Evolutionary conservation across 768 basidiomycete species (phyloP), one percentile per base, ranked within the genome.

Genomic region (Trametes cubensis): DNA sequence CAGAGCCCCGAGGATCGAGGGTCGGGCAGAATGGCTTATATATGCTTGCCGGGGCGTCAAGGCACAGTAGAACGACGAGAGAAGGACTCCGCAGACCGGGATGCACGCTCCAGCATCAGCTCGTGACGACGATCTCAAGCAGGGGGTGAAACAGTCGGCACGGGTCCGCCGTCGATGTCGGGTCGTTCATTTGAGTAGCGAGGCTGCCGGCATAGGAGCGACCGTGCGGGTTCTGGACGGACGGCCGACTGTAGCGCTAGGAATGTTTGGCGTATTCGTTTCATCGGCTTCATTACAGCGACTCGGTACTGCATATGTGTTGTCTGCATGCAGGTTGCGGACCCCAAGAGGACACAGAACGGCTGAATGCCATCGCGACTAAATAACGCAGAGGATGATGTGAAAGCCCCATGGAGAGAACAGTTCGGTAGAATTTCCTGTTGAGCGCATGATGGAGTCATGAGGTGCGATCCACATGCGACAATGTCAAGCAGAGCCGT

Each of bases 401-500:
- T 4, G 28, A 28, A 28, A 4, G 34, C 34, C 34, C 18, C 20
- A 7, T 26, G 48, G 10, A 4, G 48, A 40, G 40, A 51, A 11
- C 25, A 58, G 15, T 39, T 53, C 59, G 59, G 59, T 14, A 50
- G 57, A 58, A 58, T 48, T 21, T 26, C 23, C 23, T 4, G 28
- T 42, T 34, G 44, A 17, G 51, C 60, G 46, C 53, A 54, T 61
- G 60, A 55, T 50, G 50, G 25, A 41, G 47, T 61, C 60, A 61
- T 53, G 38, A 48, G 60, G 34, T 23, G 4, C 5, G 21, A 20
- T 13, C 30, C 59, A 54, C 42, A 38, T 46, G 59, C 34, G 20
- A 45, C 53, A 10, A 38, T 14, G 55, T 30, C 34, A 34, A 34
- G 10, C 55, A 30, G 38, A 40, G 25, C n/a, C 7, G 46, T 26